Percentiles rank a stretch among this genome's conserved stretches.
Conservation (phyloP, 1,284 basidiomycete species). For the Cryptococcus sp. region DNA sequence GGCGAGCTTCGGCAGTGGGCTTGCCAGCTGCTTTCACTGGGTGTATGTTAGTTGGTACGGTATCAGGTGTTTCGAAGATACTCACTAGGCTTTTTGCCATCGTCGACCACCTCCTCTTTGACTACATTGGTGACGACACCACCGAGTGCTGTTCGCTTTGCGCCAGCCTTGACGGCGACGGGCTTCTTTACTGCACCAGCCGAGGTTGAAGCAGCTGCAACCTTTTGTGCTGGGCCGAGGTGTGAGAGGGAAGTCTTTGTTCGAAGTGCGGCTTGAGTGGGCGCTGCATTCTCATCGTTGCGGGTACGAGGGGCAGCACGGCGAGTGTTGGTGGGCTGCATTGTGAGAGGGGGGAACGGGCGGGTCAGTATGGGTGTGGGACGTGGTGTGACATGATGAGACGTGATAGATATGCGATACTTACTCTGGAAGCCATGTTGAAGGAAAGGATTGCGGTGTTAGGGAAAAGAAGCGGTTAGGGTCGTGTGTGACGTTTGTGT, state of each 20-base stretch:
- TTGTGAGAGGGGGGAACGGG: neutral
- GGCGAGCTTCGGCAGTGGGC: slow-evolving; percentile 32
- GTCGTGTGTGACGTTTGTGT: too few species aligned
- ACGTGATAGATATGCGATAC: slow-evolving; percentile 9
- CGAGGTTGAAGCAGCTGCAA: slow-evolving; percentile 8
- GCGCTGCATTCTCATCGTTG: slow-evolving; percentile 50
- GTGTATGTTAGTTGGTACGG: neutral
- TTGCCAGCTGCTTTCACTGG: slow-evolving; percentile 27
- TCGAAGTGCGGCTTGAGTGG: slow-evolving; percentile 28
- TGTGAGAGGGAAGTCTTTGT: slow-evolving; percentile 33
- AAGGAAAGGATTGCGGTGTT: neutral
- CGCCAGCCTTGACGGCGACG: slow-evolving; percentile 40
- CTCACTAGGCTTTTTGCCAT: slow-evolving; percentile 41
- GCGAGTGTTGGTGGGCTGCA: slow-evolving; percentile 21
- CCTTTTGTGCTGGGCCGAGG: slow-evolving; percentile 37
- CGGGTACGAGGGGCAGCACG: slow-evolving; percentile 34
- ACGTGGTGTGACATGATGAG: neutral
- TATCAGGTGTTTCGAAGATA: slow-evolving; percentile 1
- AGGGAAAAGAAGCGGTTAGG: neutral
- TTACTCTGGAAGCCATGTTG: slow-evolving; percentile 35
- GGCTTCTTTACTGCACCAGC: slow-evolving; percentile 27
- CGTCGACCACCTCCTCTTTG: slow-evolving; percentile 34
- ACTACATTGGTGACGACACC: slow-evolving; percentile 40
- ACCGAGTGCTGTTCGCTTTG: slow-evolving; percentile 46
- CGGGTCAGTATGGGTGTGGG: neutral